Evolutionary conservation across 441 rosid species (phyloP).

Genomic region (Iberis amara): DNA sequence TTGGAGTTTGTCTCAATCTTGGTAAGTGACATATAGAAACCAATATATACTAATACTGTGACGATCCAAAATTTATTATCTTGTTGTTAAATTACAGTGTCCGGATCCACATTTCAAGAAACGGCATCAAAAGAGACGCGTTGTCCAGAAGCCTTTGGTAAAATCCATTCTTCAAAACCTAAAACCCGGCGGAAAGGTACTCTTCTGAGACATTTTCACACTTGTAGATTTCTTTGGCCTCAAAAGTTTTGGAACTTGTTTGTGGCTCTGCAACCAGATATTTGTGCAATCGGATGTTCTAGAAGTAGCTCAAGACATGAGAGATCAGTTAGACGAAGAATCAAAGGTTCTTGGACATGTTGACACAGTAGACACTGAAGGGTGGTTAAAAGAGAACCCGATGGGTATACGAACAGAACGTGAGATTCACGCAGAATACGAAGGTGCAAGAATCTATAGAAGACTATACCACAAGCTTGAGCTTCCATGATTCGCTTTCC

Average conservation of each 20-base stretch:
- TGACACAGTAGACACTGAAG: slow-evolving; percentile 43
- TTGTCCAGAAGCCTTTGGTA: slow-evolving; percentile 69
- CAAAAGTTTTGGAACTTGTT: neutral
- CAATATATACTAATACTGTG: neutral
- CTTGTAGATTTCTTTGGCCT: neutral
- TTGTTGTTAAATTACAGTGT: slow-evolving; percentile 45
- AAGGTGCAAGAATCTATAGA: slow-evolving; percentile 73
- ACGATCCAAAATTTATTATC: slow-evolving; percentile 10
- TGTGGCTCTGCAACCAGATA: slow-evolving; percentile 44
- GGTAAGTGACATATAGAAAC: slow-evolving; percentile 38
- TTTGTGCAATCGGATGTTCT: slow-evolving; percentile 83
- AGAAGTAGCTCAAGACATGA: slow-evolving; percentile 80
- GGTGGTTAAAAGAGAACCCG: slow-evolving; percentile 71
- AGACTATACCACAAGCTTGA: slow-evolving; percentile 59
- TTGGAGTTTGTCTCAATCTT: slow-evolving; percentile 73
- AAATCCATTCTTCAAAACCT: slow-evolving; percentile 48
- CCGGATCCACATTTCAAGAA: slow-evolving; percentile 98
- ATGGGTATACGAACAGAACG: slow-evolving; percentile 87
- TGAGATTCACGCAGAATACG: slow-evolving; percentile 80
- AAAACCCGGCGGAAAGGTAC: slow-evolving; percentile 71
- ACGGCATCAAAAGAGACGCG: slow-evolving; percentile 86
- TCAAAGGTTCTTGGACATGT: slow-evolving; percentile 40
- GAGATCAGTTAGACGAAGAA: slow-evolving; percentile 62
- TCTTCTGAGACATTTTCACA: neutral
- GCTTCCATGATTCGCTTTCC: neutral